Base-by-base conservation (phyloP, 306 rosid genomes). In the Rubus parviflorus region DNA sequence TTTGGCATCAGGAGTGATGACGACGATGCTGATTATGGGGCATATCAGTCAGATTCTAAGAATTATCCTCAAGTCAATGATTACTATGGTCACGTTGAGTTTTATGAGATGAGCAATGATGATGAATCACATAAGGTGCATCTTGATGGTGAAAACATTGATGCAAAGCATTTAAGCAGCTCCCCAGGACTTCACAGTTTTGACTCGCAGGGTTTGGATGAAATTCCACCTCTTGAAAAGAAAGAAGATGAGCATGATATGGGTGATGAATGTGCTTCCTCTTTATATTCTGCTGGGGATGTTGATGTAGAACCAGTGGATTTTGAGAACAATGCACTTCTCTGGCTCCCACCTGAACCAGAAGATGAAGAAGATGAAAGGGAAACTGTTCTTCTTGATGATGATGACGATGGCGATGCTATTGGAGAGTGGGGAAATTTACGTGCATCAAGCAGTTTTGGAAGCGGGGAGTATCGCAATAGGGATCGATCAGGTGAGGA, bases 291-390 rank as follows among this genome's bases (percentile, higher is more conserved):
- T 70, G 84, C 86, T 25, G 87, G 74, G 75, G 87, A 82, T 51
- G 87, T 83, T 60, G 88, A 86, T 70, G 37, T 83, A 75, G 98
- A 92, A 80, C 91, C 98, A 77, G 91, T 92, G 78, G 97, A 96
- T 89, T 92, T 92, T 72, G 97, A 92, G 83, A 96, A 88, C 82
- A 91, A 91, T 74, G 98, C 94, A 69, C 91, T 92, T 87, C 91
- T 96, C 70, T 96, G 99, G 99, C 91, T 92, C 66, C 99, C 99
- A 57, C 97, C 99, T 64, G 97, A 90, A 73, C 99, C 99, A 17
- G 98, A 96, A 86, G 93, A 95, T 41, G 97, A 86, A 84, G 97
- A 96, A 70, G 98, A 96, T 82, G 99, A 92, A 42, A 84, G 77
- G 70, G 99, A 96, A 83, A 74, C 85, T n/a, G 65, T 63, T 71